Percentiles rank a stretch among this genome's conserved stretches.
Conservation (phyloP, 768 basidiomycete species). For the Tubosaeta sp. region DNA sequence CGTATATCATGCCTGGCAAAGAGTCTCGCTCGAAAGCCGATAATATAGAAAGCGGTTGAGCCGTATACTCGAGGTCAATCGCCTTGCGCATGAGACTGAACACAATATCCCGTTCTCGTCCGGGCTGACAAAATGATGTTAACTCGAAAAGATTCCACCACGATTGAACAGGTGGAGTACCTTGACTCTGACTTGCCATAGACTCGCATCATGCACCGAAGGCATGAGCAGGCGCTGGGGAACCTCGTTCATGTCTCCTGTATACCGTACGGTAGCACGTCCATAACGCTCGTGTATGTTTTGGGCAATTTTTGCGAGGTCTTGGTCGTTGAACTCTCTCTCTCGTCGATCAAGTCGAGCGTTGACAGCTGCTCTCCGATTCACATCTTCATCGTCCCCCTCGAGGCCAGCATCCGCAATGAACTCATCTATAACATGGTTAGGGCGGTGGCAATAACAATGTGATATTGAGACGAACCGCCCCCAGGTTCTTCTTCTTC, state of each 20-base stretch:
- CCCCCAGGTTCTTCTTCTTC: conserved; percentile 73
- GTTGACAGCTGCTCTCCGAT: conserved; percentile 53
- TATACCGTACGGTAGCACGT: conserved; percentile 67
- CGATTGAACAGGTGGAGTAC: conserved; percentile 36
- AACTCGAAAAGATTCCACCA: neutral
- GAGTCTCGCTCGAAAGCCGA: conserved; percentile 97
- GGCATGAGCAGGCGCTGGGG: conserved; percentile 96
- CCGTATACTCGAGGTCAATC: conserved; percentile 75
- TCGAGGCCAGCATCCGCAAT: conserved; percentile 58
- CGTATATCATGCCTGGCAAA: conserved; percentile 91
- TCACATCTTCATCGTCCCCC: conserved; percentile 58
- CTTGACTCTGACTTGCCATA: conserved; percentile 96
- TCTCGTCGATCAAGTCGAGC: conserved; percentile 69
- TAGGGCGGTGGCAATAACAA: conserved; percentile 2
- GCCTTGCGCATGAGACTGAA: conserved; percentile 95
- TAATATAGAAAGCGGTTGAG: conserved; percentile 76
- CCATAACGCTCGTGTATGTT: conserved; percentile 76
- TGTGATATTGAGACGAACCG: conserved; percentile 31
- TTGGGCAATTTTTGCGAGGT: conserved; percentile 80
- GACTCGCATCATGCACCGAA: conserved; percentile 88
- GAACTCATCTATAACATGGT: conserved; percentile 52
- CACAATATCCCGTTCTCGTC: conserved; percentile 89
- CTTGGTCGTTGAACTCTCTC: conserved; percentile 69
- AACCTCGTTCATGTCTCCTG: conserved; percentile 89
- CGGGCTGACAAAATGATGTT: conserved; percentile 49